These are phyloP conservation scores for Fusarium praegraminearum DNA, from an alignment of 2,329 filamentous ascomycete species.

Conservation along the genomic window DNA sequence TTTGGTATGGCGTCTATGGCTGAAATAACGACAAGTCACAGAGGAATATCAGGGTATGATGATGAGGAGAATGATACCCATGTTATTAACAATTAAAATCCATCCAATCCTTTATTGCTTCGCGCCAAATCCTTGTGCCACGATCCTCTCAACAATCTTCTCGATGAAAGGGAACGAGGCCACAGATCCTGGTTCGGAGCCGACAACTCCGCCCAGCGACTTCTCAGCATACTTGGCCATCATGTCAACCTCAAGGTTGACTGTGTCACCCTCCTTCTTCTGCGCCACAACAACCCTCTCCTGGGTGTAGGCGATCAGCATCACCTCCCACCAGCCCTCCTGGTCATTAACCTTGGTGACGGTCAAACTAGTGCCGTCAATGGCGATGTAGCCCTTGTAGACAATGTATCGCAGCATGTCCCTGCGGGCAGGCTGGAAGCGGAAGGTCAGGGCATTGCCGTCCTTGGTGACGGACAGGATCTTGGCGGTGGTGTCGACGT, in stretches of 20 bases:
- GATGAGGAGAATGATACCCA: conserved; percentile 43
- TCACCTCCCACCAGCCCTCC: conserved; percentile 90
- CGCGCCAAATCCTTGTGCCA: conserved; percentile 70
- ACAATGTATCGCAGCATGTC: conserved; percentile 87
- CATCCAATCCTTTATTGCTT: conserved; percentile 39
- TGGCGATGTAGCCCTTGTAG: conserved; percentile 94
- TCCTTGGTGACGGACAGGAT: conserved; percentile 81
- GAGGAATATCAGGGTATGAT: background rate
- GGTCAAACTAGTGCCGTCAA: conserved; percentile 95
- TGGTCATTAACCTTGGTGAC: conserved; percentile 86
- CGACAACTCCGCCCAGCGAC: conserved; percentile 80
- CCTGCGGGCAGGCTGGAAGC: conserved; percentile 77
- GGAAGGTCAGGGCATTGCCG: conserved; percentile 89
- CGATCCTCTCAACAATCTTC: conserved; percentile 79
- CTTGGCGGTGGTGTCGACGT: conserved; percentile 89
- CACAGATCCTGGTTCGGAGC: conserved; percentile 62
- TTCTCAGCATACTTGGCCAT: conserved; percentile 89
- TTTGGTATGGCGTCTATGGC: background rate
- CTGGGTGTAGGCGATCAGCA: conserved; percentile 97
- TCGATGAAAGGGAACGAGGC: conserved; percentile 70
- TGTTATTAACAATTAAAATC: conserved; percentile 24
- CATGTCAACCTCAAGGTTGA: conserved; percentile 95
- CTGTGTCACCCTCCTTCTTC: conserved; percentile 82
- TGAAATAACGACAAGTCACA: background rate
- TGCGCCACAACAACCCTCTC: conserved; percentile 85